These are phyloP conservation scores for Umbelopsis sp. DNA, from an alignment of 192 early-diverging fungal genomes.

Conservation along the genomic window DNA sequence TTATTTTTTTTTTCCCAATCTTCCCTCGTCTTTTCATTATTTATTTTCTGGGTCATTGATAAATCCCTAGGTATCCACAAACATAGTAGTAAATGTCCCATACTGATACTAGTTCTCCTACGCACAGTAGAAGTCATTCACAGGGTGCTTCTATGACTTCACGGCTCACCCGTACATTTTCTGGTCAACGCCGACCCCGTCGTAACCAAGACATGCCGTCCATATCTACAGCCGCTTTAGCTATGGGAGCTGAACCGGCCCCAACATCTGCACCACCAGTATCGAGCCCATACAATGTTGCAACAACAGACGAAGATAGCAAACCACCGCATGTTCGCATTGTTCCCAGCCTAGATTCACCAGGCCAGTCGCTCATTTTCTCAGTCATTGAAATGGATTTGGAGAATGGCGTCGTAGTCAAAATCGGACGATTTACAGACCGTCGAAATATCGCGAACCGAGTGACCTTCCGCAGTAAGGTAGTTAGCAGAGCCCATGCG, in stretches of 20 bases:
- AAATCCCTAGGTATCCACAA: no score
- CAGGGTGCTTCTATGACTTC: constrained; percentile 13
- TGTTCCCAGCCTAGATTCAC: constrained; percentile 46
- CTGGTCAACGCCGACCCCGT: constrained; percentile 7
- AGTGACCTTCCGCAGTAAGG: constrained; percentile 77
- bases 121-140: constrained; percentile 4
- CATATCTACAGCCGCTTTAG: background rate
- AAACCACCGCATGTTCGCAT: constrained; percentile 55
- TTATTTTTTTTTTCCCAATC: background rate
- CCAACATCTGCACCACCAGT: constrained; percentile 9
- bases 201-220: constrained; percentile 13
- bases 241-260: background rate
- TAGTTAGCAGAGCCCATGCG: constrained; percentile 81
- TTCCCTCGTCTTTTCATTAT: background rate
- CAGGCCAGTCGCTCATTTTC: constrained; percentile 58
- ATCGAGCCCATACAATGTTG: background rate
- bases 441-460: constrained; percentile 57
- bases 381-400: constrained; percentile 63
- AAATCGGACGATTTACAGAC: constrained; percentile 64
- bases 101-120: constrained; percentile 5
- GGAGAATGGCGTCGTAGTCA: constrained; percentile 47
- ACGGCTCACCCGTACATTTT: constrained; percentile 17
- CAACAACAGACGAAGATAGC: background rate
- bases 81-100: constrained; percentile 9
- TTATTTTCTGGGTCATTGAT: background rate